Evolutionary conservation across 2,329 filamentous ascomycete species (phyloP), one percentile per base, ranked within the genome.

Genomic region (Talaromyces atroroseus): DNA sequence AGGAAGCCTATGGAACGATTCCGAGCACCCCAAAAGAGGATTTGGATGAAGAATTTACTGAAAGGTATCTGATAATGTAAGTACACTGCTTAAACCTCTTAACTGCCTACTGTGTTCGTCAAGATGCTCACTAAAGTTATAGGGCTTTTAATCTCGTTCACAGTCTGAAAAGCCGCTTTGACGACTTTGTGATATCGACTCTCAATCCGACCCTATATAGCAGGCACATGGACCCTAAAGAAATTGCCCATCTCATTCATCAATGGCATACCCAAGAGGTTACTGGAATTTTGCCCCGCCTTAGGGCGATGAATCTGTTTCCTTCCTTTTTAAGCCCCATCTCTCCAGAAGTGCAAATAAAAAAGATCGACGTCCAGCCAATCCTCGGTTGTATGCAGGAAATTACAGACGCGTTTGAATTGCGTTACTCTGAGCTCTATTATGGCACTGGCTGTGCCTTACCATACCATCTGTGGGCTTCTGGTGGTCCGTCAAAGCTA

Each of bases 11-110:
- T 21, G 34, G 24, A 24, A 40, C 8, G 18, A 26, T 40, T 50
- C 32, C 32, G 20, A 36, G 48, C 7, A 50, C 26, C 5, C n/a
- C 48, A 2, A 16, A 38, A 10, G 48, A 50, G 26, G 20, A 50
- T 2, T 1, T 40, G 12, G 48, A 50, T 23, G 20, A 32, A 14
- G 48, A 50, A 50, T 50, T 50, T 50, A 29, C 48, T 50, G 48
- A 50, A 40, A 21, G 48, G 24, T 50, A 50, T 23, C 48, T 50
- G 48, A 50, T 50, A 23, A 50, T 50, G 48, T 50, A 40, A 50
- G 48, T 8, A 38, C 32, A 40, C 14, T 26, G 4, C 32, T 18
- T 2, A 18, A 1, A 32, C 2, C 3, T 40, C 36, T 50, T 24
- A 14, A 32, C 16, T 18, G 12, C 24, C 2, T 23, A 23, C 16